Evolutionary conservation across 169 alveolate genomes (phyloP).

Genomic region (Neospora caninum): DNA sequence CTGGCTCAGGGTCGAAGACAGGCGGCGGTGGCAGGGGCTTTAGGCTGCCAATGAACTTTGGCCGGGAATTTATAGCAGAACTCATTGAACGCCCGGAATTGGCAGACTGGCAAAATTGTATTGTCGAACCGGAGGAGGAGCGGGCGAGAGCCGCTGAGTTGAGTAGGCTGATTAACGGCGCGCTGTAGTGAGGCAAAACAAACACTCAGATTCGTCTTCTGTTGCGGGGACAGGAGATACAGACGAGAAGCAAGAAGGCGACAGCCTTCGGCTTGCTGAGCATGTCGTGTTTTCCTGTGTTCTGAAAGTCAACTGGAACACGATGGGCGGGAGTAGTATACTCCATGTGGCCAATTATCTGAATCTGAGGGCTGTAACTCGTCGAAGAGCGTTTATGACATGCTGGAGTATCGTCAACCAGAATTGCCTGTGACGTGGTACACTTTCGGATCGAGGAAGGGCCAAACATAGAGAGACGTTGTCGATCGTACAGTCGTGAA

Average conservation of each 20-base stretch:
- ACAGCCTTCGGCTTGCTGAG: background rate
- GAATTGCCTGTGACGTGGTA: too few relatives aligned
- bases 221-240: background rate
- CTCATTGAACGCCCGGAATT: slow-evolving; percentile 39
- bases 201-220: background rate
- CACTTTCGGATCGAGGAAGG: too few relatives aligned
- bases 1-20: slow-evolving; percentile 16
- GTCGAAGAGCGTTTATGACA: too few relatives aligned
- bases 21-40: background rate
- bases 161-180: background rate
- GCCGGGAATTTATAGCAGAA: slow-evolving; percentile 59
- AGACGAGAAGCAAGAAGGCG: background rate
- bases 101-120: slow-evolving; percentile 64
- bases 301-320: background rate
- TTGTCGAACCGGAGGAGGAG: slow-evolving; percentile 48
- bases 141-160: slow-evolving; percentile 34
- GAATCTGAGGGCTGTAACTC: too few relatives aligned
- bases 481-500: too few relatives aligned
- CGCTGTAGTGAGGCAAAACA: background rate
- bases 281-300: background rate
- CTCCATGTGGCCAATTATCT: too few relatives aligned
- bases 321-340: background rate
- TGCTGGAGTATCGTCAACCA: too few relatives aligned
- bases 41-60: slow-evolving; percentile 59
- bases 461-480: too few relatives aligned